Evolutionary conservation across 1,284 basidiomycete species (phyloP), one percentile per base, ranked within the genome.

Genomic region (Irpex sp.): DNA sequence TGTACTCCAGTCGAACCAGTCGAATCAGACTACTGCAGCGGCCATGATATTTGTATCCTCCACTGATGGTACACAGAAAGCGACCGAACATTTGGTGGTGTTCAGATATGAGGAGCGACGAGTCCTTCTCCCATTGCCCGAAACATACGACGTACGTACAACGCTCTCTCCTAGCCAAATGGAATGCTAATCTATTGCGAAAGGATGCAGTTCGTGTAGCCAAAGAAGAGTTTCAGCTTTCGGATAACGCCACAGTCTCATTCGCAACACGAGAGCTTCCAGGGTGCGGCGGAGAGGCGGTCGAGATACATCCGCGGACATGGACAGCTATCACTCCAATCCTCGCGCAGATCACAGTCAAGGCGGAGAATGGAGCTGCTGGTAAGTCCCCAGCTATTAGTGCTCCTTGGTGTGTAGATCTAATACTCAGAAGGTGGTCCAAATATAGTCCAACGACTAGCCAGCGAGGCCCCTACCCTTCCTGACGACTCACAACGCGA

Each of bases 121-220:
- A 19, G 39, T 59, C 5, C 58, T 59, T 7, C 48, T 59, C 5
- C 58, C 48, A 21, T 59, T 52, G 23, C 58, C 58, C 14, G 16
- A 23, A 0, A 59, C 21, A 1, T 53, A 36, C 35, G n/a, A 58
- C 42, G 57, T 58, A 48, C 42, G 42, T 42, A 42, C n/a, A 18
- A 21, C 8, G n/a, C 2, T n/a, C 14, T 23, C 7, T n/a, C 28
- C 8, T 9, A 19, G 18, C 37, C 9, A 45, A 7, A 33, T 3
- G 6, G 14, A 14, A 16, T 10, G 10, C n/a, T 14, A 4, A 51
- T 28, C 2, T 54, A 1, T 33, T 2, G 14, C 3, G 18, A 54
- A 28, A 54, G 52, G 52, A 23, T 36, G 52, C 12, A 9, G 14
- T 54, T 1, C 23, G 1, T 18, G 28, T 18, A 7, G 52, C 21